Conservation (phyloP, 495 filamentous ascomycete genomes). For the Ramalina peruviana region DNA sequence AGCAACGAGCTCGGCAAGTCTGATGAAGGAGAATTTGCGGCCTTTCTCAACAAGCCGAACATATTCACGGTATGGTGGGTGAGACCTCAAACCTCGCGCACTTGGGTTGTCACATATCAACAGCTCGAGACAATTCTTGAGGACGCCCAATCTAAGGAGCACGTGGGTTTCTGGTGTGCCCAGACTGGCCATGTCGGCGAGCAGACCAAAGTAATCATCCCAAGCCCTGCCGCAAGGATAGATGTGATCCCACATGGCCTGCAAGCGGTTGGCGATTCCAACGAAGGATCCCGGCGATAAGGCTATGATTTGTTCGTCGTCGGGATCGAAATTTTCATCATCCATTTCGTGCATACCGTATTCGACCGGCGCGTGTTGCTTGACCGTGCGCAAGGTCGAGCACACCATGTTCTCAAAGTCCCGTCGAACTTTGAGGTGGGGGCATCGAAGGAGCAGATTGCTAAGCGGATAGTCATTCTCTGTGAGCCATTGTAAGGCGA, state of each 20-base stretch:
- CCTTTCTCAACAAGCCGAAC: conserved; percentile 43
- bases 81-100: conserved; percentile 32
- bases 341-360: conserved; percentile 26
- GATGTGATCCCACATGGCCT: conserved; percentile 38
- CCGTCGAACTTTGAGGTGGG: conserved; percentile 44
- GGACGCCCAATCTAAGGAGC: conserved; percentile 41
- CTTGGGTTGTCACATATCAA: conserved; percentile 46
- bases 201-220: conserved; percentile 67
- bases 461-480: conserved; percentile 41
- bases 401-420: conserved; percentile 42
- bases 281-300: conserved; percentile 28
- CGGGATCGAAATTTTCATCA: conserved; percentile 19
- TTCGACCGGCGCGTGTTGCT: conserved; percentile 24
- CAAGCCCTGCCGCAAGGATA: conserved; percentile 49
- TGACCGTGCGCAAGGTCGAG: conserved; percentile 36
- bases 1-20: conserved; percentile 31
- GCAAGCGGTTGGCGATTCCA: conserved; percentile 37
- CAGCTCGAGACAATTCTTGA: conserved; percentile 45
- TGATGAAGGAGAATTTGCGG: conserved; percentile 29
- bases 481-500: conserved; percentile 50
- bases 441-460: conserved; percentile 53
- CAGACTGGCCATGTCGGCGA: conserved; percentile 43
- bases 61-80: conserved; percentile 38
- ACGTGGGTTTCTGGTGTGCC: conserved; percentile 38
- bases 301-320: not conserved